These are phyloP conservation scores for carrot (Daucus carota) DNA, from an alignment of 129 eudicot genomes.

Conservation along the genomic window DNA sequence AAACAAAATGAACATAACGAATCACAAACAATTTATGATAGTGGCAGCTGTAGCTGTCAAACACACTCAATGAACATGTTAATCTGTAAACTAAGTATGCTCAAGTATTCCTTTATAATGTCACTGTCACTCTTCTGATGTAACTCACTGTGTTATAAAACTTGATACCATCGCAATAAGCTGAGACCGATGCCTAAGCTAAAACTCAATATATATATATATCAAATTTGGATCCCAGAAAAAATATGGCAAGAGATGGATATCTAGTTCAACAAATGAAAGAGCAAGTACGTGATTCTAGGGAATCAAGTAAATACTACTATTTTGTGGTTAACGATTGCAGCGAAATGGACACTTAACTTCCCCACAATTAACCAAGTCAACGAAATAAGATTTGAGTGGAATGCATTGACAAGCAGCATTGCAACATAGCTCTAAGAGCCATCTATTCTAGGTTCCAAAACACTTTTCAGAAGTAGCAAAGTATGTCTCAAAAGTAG, in stretches of 20 bases:
- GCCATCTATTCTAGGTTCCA: neutral
- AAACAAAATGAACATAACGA: neutral
- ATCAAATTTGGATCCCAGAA: too few relatives aligned
- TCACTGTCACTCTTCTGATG: too few relatives aligned
- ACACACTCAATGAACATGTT: too few relatives aligned
- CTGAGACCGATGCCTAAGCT: too few relatives aligned
- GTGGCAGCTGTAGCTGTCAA: too few relatives aligned
- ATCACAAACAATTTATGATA: neutral
- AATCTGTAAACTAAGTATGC: too few relatives aligned
- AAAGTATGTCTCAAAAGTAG: neutral
- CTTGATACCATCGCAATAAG: too few relatives aligned
- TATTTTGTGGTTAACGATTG: neutral
- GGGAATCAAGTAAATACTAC: neutral
- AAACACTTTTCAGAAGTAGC: neutral
- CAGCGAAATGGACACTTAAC: neutral
- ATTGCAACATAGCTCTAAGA: neutral
- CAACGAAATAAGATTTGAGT: neutral
- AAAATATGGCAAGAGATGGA: too few relatives aligned
- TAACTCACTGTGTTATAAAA: too few relatives aligned
- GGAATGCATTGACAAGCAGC: neutral
- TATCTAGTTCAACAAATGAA: neutral
- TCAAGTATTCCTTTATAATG: too few relatives aligned
- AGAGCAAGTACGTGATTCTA: neutral
- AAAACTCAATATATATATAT: too few relatives aligned
- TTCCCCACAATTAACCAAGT: neutral